Evolutionary conservation across 2,329 filamentous ascomycete genomes (phyloP).

Genomic region (Penicillium digitatum): DNA sequence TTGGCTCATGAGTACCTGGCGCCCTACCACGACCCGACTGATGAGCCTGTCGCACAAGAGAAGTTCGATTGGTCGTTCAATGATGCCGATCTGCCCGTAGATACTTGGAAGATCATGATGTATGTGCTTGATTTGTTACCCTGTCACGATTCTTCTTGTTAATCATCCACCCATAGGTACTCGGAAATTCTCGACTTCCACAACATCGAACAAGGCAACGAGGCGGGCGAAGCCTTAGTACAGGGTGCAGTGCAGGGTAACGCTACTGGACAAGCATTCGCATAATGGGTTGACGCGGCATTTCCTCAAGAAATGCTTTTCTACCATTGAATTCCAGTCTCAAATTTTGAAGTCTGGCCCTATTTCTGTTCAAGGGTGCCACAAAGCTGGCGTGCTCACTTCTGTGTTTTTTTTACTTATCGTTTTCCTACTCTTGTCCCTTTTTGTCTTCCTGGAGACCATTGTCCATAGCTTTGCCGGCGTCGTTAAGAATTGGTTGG

Average conservation of each 20-base stretch:
- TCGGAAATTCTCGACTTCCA: slow-evolving; percentile 98
- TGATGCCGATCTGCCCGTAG: slow-evolving; percentile 91
- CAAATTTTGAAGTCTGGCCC: slow-evolving; percentile 19
- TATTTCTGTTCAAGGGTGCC: slow-evolving; percentile 18
- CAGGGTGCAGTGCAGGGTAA: slow-evolving; percentile 22
- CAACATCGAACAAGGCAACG: slow-evolving; percentile 66
- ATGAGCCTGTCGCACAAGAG: slow-evolving; percentile 91
- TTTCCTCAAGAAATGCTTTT: not conserved
- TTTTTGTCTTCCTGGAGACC: slow-evolving; percentile 17
- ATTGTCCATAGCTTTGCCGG: slow-evolving; percentile 27
- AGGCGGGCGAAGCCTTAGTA: slow-evolving; percentile 31
- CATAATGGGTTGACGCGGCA: slow-evolving; percentile 16
- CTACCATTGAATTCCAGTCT: slow-evolving; percentile 7
- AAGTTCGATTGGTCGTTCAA: slow-evolving; percentile 99
- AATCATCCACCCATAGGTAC: slow-evolving; percentile 63
- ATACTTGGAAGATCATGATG: slow-evolving; percentile 99
- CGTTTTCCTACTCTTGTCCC: slow-evolving; percentile 11
- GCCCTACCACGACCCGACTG: slow-evolving; percentile 94
- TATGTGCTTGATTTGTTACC: slow-evolving; percentile 46
- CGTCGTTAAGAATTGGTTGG: slow-evolving; percentile 26
- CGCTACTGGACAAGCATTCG: slow-evolving; percentile 23
- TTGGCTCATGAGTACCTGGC: slow-evolving; percentile 89
- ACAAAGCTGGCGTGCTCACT: slow-evolving; percentile 15
- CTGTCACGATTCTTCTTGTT: not conserved
- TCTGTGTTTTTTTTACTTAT: slow-evolving; percentile 1